Percentiles rank a stretch among this genome's conserved stretches.
These are phyloP conservation scores for Myxozyma geophila DNA, from an alignment of 805 yeast species.

Conservation along the genomic window DNA sequence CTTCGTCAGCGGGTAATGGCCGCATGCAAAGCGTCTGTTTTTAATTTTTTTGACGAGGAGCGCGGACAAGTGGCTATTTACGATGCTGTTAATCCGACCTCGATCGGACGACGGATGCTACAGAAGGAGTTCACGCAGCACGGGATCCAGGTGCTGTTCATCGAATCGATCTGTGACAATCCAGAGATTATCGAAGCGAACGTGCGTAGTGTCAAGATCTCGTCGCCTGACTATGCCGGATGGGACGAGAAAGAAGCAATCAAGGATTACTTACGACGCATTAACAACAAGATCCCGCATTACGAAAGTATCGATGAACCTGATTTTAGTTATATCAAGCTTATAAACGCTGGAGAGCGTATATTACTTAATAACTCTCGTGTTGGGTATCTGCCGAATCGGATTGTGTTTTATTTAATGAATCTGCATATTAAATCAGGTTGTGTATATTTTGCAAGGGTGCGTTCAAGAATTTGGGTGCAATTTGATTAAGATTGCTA, in stretches of 20 bases:
- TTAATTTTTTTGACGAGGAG: conserved; percentile 68
- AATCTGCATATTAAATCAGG: conserved; percentile 87
- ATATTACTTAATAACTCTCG: conserved; percentile 78
- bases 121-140: conserved; percentile 57
- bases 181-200: conserved; percentile 68
- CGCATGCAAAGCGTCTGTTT: conserved; percentile 70
- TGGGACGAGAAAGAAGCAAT: conserved; percentile 79
- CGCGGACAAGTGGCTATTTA: conserved; percentile 94
- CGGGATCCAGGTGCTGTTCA: conserved; percentile 78
- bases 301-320: conserved; percentile 63
- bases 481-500: not conserved
- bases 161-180: conserved; percentile 85
- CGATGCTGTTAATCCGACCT: conserved; percentile 90
- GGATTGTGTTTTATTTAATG: conserved; percentile 90
- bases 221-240: conserved; percentile 71
- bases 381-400: conserved; percentile 85
- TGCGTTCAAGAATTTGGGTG: conserved; percentile 56
- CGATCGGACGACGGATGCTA: conserved; percentile 65
- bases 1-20: conserved; percentile 63
- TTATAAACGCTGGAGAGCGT: conserved; percentile 87
- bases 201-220: conserved; percentile 77
- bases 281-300: conserved; percentile 65
- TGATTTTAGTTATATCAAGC: conserved; percentile 74
- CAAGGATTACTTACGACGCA: conserved; percentile 73
- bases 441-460: conserved; percentile 88